phyloP scores from a whole-genome alignment of 345 rosid species.

The Acer yangbiense region DNA sequence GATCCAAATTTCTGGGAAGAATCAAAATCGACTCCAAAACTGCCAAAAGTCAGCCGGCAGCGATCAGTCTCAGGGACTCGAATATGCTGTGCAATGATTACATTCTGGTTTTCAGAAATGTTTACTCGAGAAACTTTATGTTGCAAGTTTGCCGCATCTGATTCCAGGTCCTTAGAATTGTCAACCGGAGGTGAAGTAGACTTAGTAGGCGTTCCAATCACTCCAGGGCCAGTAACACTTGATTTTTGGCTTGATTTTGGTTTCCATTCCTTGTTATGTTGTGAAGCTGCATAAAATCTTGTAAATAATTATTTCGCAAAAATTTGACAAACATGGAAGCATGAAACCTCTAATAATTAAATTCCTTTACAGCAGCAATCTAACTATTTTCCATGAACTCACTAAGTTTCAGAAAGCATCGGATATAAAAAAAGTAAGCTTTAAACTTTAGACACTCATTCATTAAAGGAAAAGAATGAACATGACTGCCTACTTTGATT shows the following conservation, averaged over 20 bases:
- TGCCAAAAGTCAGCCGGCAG: constrained; percentile 77
- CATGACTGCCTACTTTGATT: background rate
- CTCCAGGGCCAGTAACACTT: constrained; percentile 47
- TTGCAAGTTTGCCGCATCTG: constrained; percentile 48
- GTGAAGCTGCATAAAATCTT: constrained; percentile 47
- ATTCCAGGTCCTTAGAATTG: constrained; percentile 46
- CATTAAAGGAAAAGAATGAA: background rate
- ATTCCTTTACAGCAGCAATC: background rate
- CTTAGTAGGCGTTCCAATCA: constrained; percentile 65
- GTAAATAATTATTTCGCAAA: constrained; percentile 6
- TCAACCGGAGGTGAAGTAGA: constrained; percentile 47
- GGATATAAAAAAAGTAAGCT: background rate
- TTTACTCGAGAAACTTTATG: constrained; percentile 52
- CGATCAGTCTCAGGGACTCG: constrained; percentile 84
- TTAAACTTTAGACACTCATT: background rate
- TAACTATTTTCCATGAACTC: constrained; percentile 12
- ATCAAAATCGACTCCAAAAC: constrained; percentile 69
- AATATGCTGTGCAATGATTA: constrained; percentile 82
- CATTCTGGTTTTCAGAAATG: constrained; percentile 63
- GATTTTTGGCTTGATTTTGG: constrained; percentile 75
- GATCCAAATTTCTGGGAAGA: constrained; percentile 37
- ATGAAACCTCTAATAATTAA: background rate
- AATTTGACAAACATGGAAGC: constrained; percentile 3
- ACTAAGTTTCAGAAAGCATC: background rate
- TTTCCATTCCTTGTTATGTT: constrained; percentile 83